Base-by-base conservation (phyloP, 2,329 filamentous ascomycete genomes). In the Cercospora sp. region DNA sequence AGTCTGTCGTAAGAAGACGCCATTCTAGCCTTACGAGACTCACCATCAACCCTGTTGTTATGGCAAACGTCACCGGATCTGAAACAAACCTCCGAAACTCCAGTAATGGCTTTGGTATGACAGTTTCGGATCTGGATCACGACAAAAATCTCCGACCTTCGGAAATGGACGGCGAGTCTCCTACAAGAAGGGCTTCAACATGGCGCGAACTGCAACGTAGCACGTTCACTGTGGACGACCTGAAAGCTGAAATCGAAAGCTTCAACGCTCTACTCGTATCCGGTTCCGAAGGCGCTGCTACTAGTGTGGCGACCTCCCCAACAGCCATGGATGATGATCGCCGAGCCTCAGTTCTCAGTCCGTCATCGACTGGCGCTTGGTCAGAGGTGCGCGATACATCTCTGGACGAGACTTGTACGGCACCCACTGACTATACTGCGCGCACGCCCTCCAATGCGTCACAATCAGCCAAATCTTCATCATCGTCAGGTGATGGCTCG, bases 91-190 rank as follows among this genome's bases (percentile, higher is more conserved):
- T 59, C 28, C 55, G 16, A n/a, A 36, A 26, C 48, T 55, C 42
- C 16, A 40, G 10, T 36, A 26, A 36, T 36, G 28, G n/a, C 18
- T 30, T 30, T 36, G 28, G 30, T 31, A 31, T 31, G 28, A 48
- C 26, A 16, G 23, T 59, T 16, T 58, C 62, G 36, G 57, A 26
- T 23, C 45, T 23, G 16, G 13, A 64, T 23, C 40, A 48, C 10
- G 36, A 48, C 33, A 31, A 45, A 9, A 13, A 55, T 55, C 23
- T 26, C 51, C 12, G 53, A 42, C 51, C 62, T 10, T 58, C 45
- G 33, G 65, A 67, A 36, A 61, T 67, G 65, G 65, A 67, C n/a
- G 63, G 40, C 45, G 65, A 64, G 31, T 67, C 65, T 23, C 65
- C 65, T 12, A 64, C 65, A 40, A 51, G 65, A 51, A 64, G 65